phyloP scores from a whole-genome alignment of 176 grass and related monocot genomes.

The Oryza nivara region DNA sequence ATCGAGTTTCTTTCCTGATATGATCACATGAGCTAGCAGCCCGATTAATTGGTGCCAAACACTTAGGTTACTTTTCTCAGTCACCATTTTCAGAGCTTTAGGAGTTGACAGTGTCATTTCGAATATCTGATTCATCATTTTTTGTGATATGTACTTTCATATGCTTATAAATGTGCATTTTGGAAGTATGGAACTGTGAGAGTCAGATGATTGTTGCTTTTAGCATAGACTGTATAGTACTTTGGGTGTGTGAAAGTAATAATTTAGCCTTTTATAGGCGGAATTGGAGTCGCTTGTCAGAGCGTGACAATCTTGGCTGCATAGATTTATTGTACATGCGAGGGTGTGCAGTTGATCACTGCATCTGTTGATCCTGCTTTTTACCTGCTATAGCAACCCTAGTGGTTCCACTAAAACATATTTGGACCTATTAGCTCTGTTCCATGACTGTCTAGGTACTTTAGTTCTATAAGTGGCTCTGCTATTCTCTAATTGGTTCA shows the following conservation, averaged over 20 bases:
- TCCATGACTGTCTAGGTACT: background rate
- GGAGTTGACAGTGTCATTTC: background rate
- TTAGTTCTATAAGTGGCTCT: conserved; percentile 19
- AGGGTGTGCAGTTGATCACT: background rate
- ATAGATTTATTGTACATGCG: conserved; percentile 19
- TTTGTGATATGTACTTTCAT: background rate
- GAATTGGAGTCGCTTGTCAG: background rate
- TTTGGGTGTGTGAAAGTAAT: background rate
- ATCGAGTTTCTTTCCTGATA: background rate
- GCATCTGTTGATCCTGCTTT: background rate
- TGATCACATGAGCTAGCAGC: background rate
- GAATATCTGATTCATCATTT: background rate
- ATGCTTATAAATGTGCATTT: background rate
- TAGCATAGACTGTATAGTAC: background rate
- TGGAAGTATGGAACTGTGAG: background rate
- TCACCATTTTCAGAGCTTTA: background rate
- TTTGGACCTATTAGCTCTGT: background rate
- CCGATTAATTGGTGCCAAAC: background rate
- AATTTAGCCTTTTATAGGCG: background rate
- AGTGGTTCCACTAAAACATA: background rate
- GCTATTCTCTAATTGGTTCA: conserved; percentile 17
- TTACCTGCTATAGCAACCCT: background rate
- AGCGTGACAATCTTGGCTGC: background rate
- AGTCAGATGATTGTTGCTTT: background rate
- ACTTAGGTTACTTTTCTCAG: background rate